Evolutionary conservation across 768 basidiomycete species (phyloP).

Genomic region (Paxillus involutus): DNA sequence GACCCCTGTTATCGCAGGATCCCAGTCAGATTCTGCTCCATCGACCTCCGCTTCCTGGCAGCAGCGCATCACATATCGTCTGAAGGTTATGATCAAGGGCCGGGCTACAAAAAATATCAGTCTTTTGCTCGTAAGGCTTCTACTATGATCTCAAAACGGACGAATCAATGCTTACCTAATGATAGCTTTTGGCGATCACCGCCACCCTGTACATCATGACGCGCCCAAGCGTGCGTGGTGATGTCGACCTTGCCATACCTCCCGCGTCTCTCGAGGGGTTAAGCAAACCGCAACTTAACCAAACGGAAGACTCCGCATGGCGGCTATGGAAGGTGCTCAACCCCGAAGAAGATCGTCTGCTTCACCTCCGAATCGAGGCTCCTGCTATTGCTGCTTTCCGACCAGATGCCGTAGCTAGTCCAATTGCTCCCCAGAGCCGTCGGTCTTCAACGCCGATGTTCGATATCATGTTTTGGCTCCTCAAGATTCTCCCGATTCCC

Average conservation of each 20-base stretch:
- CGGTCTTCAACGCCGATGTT: slow-evolving; percentile 49
- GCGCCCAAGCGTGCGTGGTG: slow-evolving; percentile 41
- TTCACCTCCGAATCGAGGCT: slow-evolving; percentile 80
- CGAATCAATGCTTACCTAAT: slow-evolving; percentile 2
- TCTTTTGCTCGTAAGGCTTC: slow-evolving; percentile 62
- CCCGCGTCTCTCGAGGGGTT: slow-evolving; percentile 34
- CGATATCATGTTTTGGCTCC: slow-evolving; percentile 65
- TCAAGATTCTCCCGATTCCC: slow-evolving; percentile 83
- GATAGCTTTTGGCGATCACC: slow-evolving; percentile 74
- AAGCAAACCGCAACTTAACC: slow-evolving; percentile 29
- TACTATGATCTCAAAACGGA: background rate
- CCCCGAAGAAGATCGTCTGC: slow-evolving; percentile 58
- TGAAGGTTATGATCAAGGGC: slow-evolving; percentile 52
- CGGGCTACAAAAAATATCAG: slow-evolving; percentile 79
- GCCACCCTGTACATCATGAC: slow-evolving; percentile 75
- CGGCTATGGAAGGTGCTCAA: slow-evolving; percentile 79
- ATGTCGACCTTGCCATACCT: slow-evolving; percentile 19
- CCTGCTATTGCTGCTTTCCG: slow-evolving; percentile 74
- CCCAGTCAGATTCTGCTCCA: slow-evolving; percentile 24
- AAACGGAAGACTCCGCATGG: slow-evolving; percentile 51
- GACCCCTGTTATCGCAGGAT: slow-evolving; percentile 40
- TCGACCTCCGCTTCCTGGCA: slow-evolving; percentile 32
- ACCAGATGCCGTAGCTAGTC: slow-evolving; percentile 34
- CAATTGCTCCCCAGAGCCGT: slow-evolving; percentile 31
- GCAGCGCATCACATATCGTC: slow-evolving; percentile 20